A percentile compares a stretch with the other conserved stretches of the same genome.
phyloP scores from a whole-genome alignment of 208 protist genomes.

The Borovskyia barvae region DNA sequence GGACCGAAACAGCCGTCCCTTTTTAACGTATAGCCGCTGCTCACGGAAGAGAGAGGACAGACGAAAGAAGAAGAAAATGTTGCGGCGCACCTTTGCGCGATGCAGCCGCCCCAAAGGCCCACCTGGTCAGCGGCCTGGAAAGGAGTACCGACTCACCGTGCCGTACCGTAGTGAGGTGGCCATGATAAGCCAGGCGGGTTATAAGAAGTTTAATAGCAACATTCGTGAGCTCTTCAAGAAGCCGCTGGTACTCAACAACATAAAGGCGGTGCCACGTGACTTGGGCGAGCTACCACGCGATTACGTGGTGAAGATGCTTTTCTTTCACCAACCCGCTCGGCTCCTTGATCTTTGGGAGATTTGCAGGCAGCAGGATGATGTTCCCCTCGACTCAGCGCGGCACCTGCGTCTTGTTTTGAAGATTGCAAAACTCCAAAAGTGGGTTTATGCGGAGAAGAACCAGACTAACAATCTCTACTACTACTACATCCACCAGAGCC shows the following conservation, averaged over 20 bases:
- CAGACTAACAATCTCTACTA: constrained; percentile 88
- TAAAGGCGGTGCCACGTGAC: constrained; percentile 86
- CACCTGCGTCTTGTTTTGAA: constrained; percentile 87
- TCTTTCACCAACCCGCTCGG: constrained; percentile 86
- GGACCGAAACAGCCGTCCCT: too few species aligned
- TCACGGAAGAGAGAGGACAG: too few species aligned
- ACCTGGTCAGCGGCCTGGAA: constrained; percentile 67
- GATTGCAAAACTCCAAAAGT: constrained; percentile 82
- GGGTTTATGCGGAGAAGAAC: constrained; percentile 91
- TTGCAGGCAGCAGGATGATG: constrained; percentile 84
- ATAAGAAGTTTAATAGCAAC: constrained; percentile 72
- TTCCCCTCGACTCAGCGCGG: constrained; percentile 84
- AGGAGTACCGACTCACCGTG: constrained; percentile 76
- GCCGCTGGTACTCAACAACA: constrained; percentile 71
- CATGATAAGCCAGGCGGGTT: constrained; percentile 61
- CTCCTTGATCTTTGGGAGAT: constrained; percentile 82
- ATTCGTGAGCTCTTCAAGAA: constrained; percentile 89
- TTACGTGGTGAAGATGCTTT: constrained; percentile 83
- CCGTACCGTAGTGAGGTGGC: constrained; percentile 85
- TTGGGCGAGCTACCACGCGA: constrained; percentile 86
- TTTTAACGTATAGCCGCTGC: too few species aligned
- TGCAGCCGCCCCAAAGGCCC: constrained; percentile 78
- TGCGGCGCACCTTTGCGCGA: constrained; percentile 37
- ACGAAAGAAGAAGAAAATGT: too few species aligned
- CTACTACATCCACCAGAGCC: constrained; percentile 84